Evolutionary conservation across 176 grass and related monocot species (phyloP), one percentile per base, ranked within the genome.

Genomic region (Stipa capillata): DNA sequence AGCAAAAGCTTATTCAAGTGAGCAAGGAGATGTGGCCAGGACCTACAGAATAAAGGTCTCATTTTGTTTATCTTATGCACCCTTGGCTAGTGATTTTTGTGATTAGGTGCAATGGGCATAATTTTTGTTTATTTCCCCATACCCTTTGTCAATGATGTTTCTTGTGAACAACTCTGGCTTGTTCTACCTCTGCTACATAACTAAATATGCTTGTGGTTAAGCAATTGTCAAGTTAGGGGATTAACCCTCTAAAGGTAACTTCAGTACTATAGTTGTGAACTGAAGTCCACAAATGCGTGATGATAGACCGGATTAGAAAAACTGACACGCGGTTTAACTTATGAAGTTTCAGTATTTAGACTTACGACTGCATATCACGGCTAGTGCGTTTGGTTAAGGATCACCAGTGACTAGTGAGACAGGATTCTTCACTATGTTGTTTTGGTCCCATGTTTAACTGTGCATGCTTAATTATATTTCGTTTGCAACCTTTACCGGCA

Each of bases 11-110:
- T 18, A 82, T 89, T 60, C 87, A 89, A 80, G 80, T 94, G 49
- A 89, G 53, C 63, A 98, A 94, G 58, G 87, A 89, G 62, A 84
- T 94, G 83, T 62, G 72, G 4, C 95, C 14, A 90, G 96, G 33
- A 98, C 92, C 69, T 98, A 94, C 74, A 89, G 96, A 59, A 49
- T 94, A 55, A 94, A 89, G 92, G 96, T 98, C 41, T 50, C 47
- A 64, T 55, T 4, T 44, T 8, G 27, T 41, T 66, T 4, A 16
- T 62, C 20, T 69, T 57, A 86, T n/a, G n/a, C n/a, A n/a, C n/a
- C n/a, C n/a, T n/a, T n/a, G n/a, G n/a, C n/a, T n/a, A 3, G 9
- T 69, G 8, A 54, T 42, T 35, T 41, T 40, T 52, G 32, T 33
- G 34, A 20, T 54, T 79, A 85, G 31, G 20, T 23, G 6, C 8